A percentile compares a stretch with the other conserved stretches of the same genome.
Evolutionary conservation across 108 stramenopile genomes (phyloP).

Genomic region (Hondaea fermentalgiana): DNA sequence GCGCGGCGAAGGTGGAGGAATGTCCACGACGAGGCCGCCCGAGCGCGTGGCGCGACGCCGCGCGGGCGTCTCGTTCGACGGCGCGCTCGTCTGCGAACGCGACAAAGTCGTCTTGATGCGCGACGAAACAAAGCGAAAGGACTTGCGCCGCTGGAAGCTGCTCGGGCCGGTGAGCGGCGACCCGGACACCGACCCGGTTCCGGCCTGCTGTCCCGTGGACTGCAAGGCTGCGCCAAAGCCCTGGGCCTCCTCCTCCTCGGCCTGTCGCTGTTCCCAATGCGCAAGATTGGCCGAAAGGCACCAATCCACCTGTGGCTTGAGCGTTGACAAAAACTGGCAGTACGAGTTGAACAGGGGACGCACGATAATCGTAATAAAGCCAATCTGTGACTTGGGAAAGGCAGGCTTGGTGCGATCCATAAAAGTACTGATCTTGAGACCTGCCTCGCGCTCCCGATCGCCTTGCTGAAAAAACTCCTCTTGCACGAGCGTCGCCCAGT

Average conservation of each 20-base stretch:
- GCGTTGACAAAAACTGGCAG: background rate
- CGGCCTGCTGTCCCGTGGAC: no score
- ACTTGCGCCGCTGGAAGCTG: background rate
- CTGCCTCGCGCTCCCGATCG: conserved; percentile 23
- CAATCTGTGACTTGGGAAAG: conserved; percentile 34
- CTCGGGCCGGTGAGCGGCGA: background rate
- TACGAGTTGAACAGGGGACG: conserved; percentile 31
- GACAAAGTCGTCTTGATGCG: background rate
- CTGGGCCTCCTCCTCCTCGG: background rate
- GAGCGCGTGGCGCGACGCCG: no score
- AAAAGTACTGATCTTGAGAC: conserved; percentile 27
- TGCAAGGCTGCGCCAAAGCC: background rate
- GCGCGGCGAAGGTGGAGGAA: no score
- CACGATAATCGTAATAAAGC: conserved; percentile 55
- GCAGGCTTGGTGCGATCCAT: conserved; percentile 27
- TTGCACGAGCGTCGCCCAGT: conserved; percentile 24
- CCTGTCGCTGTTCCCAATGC: background rate
- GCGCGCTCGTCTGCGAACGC: background rate
- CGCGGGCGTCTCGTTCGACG: background rate
- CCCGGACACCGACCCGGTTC: background rate
- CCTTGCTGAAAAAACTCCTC: conserved; percentile 34
- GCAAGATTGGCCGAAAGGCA: background rate
- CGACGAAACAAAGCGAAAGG: background rate
- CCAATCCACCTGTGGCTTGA: conserved; percentile 18
- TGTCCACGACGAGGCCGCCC: no score